A percentile compares a stretch with the other conserved stretches of the same genome.
These are phyloP conservation scores for Brasilioporus rufonigricans DNA, from an alignment of 768 basidiomycete genomes.

Conservation along the genomic window DNA sequence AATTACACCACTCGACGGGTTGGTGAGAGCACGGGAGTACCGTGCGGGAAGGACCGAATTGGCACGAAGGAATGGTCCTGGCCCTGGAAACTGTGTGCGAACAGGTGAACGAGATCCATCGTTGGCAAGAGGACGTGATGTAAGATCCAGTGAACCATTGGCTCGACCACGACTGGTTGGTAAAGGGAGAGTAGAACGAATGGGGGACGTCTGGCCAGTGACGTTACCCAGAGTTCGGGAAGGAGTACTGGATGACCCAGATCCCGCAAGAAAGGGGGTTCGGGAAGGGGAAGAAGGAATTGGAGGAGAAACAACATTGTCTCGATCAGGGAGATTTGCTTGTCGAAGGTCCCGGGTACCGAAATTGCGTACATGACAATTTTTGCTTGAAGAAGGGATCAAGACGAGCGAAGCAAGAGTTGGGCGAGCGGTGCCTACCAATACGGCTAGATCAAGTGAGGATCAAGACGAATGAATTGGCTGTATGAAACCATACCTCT, in stretches of 20 bases:
- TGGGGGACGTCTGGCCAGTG: constrained; percentile 26
- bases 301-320: constrained; percentile 36
- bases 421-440: constrained; percentile 31
- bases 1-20: constrained; percentile 12
- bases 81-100: constrained; percentile 27
- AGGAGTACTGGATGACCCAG: constrained; percentile 10
- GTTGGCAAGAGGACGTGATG: constrained; percentile 9
- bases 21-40: constrained; percentile 23
- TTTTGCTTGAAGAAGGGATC: constrained; percentile 54
- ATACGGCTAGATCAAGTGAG: constrained; percentile 36
- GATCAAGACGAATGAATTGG: constrained; percentile 1
- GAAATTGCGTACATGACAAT: constrained; percentile 77
- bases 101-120: constrained; percentile 28
- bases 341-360: constrained; percentile 73
- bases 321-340: constrained; percentile 60
- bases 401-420: background rate
- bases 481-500: constrained; percentile 47
- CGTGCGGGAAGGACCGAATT: constrained; percentile 42
- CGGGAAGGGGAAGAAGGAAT: constrained; percentile 30
- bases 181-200: constrained; percentile 35
- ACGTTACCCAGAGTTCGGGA: constrained; percentile 18
- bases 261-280: constrained; percentile 17
- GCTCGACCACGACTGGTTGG: constrained; percentile 23
- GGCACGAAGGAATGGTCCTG: constrained; percentile 38
- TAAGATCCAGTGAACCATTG: constrained; percentile 27